Evolutionary conservation across 2,329 filamentous ascomycete species (phyloP), one percentile per base, ranked within the genome.

Genomic region (Cryphonectria nitschkei): DNA sequence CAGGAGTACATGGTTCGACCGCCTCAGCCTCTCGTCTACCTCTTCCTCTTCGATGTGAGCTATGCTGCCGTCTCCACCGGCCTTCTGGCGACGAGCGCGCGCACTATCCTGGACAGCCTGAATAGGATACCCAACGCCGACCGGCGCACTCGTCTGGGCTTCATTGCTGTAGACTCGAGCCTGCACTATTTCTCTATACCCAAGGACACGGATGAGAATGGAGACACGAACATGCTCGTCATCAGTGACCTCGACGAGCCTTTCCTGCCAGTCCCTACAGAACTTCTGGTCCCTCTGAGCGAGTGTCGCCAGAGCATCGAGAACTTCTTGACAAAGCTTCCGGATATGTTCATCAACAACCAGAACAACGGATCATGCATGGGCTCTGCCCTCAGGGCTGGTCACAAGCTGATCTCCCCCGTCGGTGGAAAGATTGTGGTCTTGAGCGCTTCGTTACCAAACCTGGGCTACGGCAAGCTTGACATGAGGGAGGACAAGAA

Each of bases 1-100:
- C 96, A 99, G 81, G 96, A 99, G 82, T 99, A 99, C 83, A 99
- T 99, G 96, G 96, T 99, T 50, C 92, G 96, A 73, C 95, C 96
- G 70, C 96, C 96, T 61, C 95, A 97, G 82, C 96, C 96, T 54
- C 86, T 98, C 54, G 95, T 98, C 54, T 98, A 98, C 80, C 88
- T 98, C 19, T 98, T 98, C 87, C 85, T 97, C 76, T 93, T 98
- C 78, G 95, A 98, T 77, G 95, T 98, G 74, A 97, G 94, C 85
- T 97, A 94, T 77, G 90, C 93, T 16, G 90, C 95, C 43, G 93
- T 98, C 22, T 94, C 94, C 22, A 97, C 91, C 74, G 96, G 96
- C 65, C 90, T 99, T 43, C 85, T 98, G 72, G 96, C 96, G 65
- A 98, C 96, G 13, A 93, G 92, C 73, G 95, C 96, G 70, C 90